A percentile compares a stretch with the other conserved stretches of the same genome.
Conservation (phyloP, 345 rosid genomes). For the Salix caprea region DNA sequence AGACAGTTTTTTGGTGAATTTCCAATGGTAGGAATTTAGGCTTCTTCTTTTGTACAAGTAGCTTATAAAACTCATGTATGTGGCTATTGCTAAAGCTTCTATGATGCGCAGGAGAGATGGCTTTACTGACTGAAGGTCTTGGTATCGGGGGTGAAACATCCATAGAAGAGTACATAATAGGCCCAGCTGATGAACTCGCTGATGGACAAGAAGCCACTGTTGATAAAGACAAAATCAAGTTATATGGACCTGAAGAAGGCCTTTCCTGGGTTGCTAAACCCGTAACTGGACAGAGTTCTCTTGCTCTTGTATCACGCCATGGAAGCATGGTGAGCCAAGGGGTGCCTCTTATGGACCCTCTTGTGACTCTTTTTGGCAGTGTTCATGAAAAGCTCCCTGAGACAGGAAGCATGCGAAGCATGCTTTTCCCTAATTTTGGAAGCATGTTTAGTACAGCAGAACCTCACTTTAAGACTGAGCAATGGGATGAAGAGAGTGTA, state of each 20-base stretch:
- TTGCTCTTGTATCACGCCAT: conserved; percentile 62
- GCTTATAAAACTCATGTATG: neutral
- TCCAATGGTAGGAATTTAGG: neutral
- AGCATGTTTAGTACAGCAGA: conserved; percentile 84
- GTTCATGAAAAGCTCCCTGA: conserved; percentile 88
- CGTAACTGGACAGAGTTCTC: conserved; percentile 73
- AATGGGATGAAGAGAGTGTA: conserved; percentile 88
- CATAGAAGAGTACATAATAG: conserved; percentile 82
- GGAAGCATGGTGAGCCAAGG: conserved; percentile 75
- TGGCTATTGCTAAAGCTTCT: conserved; percentile 1
- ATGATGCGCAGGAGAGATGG: conserved; percentile 80
- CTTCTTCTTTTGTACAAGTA: neutral
- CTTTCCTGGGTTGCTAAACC: conserved; percentile 88
- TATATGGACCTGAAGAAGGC: conserved; percentile 77
- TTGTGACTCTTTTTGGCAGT: conserved; percentile 82
- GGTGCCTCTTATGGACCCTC: conserved; percentile 76
- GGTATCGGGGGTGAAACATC: conserved; percentile 87
- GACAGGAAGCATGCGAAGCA: conserved; percentile 70
- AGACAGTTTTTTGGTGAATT: neutral
- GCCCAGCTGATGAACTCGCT: conserved; percentile 61
- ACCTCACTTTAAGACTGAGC: conserved; percentile 51
- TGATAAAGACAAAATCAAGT: conserved; percentile 62
- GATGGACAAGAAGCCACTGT: conserved; percentile 45
- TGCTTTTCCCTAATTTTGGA: conserved; percentile 73
- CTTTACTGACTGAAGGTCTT: conserved; percentile 91